These are phyloP conservation scores for Eucalyptus rudis DNA, from an alignment of 345 rosid genomes.

Conservation along the genomic window DNA sequence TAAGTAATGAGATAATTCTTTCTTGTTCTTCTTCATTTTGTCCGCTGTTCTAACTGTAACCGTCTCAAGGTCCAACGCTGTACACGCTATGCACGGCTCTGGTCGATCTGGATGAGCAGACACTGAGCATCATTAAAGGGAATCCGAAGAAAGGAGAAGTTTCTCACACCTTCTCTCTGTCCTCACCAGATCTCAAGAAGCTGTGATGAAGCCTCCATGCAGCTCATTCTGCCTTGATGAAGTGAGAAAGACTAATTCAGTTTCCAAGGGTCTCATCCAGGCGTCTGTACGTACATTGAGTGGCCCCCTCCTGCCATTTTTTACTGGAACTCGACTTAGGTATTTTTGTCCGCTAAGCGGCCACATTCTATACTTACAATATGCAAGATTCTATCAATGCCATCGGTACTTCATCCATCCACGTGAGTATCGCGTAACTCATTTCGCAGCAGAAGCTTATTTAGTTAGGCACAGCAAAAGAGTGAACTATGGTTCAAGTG, in stretches of 20 bases:
- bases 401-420: not conserved
- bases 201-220: not conserved
- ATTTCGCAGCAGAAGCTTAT: not conserved
- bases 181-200: slow-evolving; percentile 5
- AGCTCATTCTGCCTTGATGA: not conserved
- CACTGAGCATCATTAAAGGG: slow-evolving; percentile 31
- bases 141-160: slow-evolving; percentile 25
- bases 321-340: not conserved
- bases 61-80: slow-evolving; percentile 27
- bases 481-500: not conserved
- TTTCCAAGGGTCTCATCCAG: not conserved
- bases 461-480: not conserved
- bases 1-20: not conserved
- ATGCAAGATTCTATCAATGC: not conserved
- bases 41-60: not conserved
- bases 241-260: not conserved
- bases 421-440: not conserved
- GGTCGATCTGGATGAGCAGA: slow-evolving; percentile 30
- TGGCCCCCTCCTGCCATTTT: not conserved
- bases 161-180: slow-evolving; percentile 32
- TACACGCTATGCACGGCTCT: slow-evolving; percentile 32
- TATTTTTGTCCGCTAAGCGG: not conserved
- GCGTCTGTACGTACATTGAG: not conserved
- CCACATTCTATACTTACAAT: not conserved
- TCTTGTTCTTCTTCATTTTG: not conserved